Conservation (phyloP, 1,284 basidiomycete genomes). For the Melampsora larici-populina region DNA sequence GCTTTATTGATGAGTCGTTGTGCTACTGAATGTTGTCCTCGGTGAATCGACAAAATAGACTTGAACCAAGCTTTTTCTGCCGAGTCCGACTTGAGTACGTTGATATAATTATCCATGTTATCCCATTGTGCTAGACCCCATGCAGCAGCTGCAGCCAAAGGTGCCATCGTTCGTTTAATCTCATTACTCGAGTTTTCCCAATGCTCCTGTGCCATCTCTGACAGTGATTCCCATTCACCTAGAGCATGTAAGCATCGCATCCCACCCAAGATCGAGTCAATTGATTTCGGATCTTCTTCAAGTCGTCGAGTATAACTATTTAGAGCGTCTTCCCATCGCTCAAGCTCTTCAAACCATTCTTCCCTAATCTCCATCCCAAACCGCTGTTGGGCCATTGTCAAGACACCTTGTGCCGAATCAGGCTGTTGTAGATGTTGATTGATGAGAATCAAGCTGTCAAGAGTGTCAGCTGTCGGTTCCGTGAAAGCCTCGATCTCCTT, state of each 20-base stretch:
- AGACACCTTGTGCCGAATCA: slow-evolving; percentile 91
- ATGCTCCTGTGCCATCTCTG: slow-evolving; percentile 78
- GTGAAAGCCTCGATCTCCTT: slow-evolving; percentile 97
- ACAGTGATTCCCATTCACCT: slow-evolving; percentile 94
- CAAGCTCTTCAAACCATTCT: slow-evolving; percentile 84
- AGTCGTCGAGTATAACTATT: slow-evolving; percentile 39
- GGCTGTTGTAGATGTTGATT: slow-evolving; percentile 97
- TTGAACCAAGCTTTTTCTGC: slow-evolving; percentile 94
- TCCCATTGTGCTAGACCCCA: slow-evolving; percentile 98
- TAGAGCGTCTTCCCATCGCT: slow-evolving; percentile 87
- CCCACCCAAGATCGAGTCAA: slow-evolving; percentile 66
- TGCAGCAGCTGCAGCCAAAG: slow-evolving; percentile 92
- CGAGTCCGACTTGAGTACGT: slow-evolving; percentile 87
- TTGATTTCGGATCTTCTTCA: slow-evolving; percentile 41
- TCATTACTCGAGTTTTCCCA: slow-evolving; percentile 78
- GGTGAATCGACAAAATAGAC: slow-evolving; percentile 90
- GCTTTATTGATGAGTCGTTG: slow-evolving; percentile 86
- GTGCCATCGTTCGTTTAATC: slow-evolving; percentile 85
- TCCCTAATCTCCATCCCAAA: slow-evolving; percentile 56
- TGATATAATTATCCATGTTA: slow-evolving; percentile 95
- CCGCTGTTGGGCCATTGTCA: slow-evolving; percentile 65
- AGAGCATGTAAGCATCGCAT: slow-evolving; percentile 96
- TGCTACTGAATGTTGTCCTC: slow-evolving; percentile 90
- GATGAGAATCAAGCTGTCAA: slow-evolving; percentile 93
- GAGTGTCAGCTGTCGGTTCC: slow-evolving; percentile 76